These are phyloP conservation scores for Symmetrospora coprosmae DNA, from an alignment of 768 basidiomycete genomes.

Conservation along the genomic window DNA sequence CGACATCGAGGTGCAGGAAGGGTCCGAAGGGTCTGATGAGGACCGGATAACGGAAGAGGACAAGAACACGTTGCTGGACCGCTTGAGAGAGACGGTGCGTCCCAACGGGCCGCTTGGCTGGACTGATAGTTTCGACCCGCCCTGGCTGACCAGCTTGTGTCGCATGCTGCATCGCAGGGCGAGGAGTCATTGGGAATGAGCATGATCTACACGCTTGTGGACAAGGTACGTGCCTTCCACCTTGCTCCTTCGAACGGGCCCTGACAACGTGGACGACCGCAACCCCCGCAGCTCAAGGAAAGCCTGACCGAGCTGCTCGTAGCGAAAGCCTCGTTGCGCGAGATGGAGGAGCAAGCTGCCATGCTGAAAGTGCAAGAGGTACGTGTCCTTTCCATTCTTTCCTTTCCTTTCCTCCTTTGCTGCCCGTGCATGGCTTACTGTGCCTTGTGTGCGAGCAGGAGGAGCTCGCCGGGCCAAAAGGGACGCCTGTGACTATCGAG, in stretches of 20 bases:
- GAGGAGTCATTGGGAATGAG: constrained; percentile 74
- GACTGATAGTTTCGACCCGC: too few relatives aligned
- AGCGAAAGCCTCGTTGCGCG: constrained; percentile 48
- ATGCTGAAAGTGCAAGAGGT: constrained; percentile 20
- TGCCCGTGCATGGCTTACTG: neutral
- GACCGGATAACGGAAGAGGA: constrained; percentile 50
- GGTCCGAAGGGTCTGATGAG: constrained; percentile 49
- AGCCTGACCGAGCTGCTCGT: constrained; percentile 52
- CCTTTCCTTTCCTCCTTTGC: too few relatives aligned
- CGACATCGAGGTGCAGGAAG: constrained; percentile 49
- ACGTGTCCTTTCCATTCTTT: too few relatives aligned
- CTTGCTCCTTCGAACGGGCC: too few relatives aligned
- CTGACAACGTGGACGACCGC: too few relatives aligned
- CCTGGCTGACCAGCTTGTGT: too few relatives aligned
- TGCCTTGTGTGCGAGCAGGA: constrained; percentile 43
- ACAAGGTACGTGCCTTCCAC: constrained; percentile 66
- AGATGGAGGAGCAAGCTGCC: constrained; percentile 60
- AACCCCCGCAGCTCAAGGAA: constrained; percentile 57
- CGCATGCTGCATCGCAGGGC: constrained; percentile 46
- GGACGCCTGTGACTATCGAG: constrained; percentile 75
- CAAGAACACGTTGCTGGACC: constrained; percentile 43
- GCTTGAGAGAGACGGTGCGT: constrained; percentile 5
- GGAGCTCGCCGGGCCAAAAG: constrained; percentile 59
- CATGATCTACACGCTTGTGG: constrained; percentile 92
- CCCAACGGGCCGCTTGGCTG: too few relatives aligned